Conservation (phyloP, 2,329 filamentous ascomycete genomes). For the Westerdykella ornata region DNA sequence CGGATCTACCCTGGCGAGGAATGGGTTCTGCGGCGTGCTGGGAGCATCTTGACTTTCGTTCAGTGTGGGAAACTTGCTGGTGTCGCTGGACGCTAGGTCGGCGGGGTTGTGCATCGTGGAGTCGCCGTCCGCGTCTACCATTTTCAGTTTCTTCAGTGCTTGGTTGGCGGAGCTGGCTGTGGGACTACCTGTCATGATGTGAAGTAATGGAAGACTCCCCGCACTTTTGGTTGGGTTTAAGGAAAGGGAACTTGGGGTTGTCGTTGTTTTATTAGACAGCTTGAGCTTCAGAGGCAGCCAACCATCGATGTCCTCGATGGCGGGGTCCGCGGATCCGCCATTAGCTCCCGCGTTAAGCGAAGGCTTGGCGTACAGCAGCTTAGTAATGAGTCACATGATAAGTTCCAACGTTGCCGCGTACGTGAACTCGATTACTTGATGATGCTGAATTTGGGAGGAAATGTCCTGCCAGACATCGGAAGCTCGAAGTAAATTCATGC, state of each 20-base stretch:
- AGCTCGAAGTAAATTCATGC: too few species aligned
- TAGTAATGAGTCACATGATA: too few species aligned
- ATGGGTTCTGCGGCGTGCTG: conserved; percentile 39
- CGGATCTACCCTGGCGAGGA: conserved; percentile 19
- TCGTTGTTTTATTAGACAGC: neutral
- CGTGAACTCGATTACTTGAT: too few species aligned
- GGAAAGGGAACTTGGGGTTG: neutral
- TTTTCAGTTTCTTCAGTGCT: conserved; percentile 5
- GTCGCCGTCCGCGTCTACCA: conserved; percentile 49
- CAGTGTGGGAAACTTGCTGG: conserved; percentile 42
- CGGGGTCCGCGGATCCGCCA: neutral
- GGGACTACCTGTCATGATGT: conserved; percentile 11
- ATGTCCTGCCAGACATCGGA: too few species aligned
- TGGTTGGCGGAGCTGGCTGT: conserved; percentile 8
- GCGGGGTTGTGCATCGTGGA: conserved; percentile 49
- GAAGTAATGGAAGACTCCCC: conserved; percentile 1
- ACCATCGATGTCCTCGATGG: neutral
- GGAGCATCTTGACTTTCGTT: conserved; percentile 23
- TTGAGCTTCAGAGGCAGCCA: conserved; percentile 7
- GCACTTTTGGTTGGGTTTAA: neutral
- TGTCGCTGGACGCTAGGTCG: conserved; percentile 26
- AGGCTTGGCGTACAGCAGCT: conserved; percentile 3
- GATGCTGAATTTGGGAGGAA: too few species aligned
- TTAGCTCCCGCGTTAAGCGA: conserved; percentile 10
- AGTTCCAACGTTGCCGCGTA: too few species aligned